These are phyloP conservation scores for Candida railenensis DNA, from an alignment of 805 yeast species.

Conservation along the genomic window DNA sequence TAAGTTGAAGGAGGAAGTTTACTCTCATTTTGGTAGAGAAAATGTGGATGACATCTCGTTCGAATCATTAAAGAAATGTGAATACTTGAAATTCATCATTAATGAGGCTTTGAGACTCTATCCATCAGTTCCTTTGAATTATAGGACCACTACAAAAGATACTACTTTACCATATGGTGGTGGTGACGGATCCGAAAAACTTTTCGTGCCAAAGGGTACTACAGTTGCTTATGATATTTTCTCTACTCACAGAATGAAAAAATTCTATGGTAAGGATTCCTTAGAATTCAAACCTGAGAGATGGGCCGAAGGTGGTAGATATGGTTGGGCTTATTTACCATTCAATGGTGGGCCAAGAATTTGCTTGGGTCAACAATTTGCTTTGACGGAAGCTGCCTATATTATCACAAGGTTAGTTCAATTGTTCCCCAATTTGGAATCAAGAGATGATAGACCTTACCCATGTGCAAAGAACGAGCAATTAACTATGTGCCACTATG, in stretches of 20 bases:
- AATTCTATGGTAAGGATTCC: conserved; percentile 45
- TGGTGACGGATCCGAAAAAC: conserved; percentile 33
- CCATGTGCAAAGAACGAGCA: conserved; percentile 31
- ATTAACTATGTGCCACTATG: conserved; percentile 26
- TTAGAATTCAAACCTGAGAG: conserved; percentile 47
- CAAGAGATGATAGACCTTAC: conserved; percentile 18
- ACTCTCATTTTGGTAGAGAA: conserved; percentile 23
- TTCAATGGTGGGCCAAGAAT: conserved; percentile 58
- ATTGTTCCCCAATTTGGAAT: conserved; percentile 20
- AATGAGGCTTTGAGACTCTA: conserved; percentile 33
- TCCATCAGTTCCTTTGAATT: conserved; percentile 34
- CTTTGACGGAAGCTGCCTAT: conserved; percentile 51
- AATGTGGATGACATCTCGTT: conserved; percentile 24
- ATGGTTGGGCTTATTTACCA: conserved; percentile 51
- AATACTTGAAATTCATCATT: conserved; percentile 27
- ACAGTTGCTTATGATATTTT: conserved; percentile 38
- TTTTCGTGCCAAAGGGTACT: conserved; percentile 44
- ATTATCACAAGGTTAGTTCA: conserved; percentile 35
- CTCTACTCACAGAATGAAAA: conserved; percentile 41
- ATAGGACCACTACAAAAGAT: conserved; percentile 27
- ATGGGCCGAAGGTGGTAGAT: conserved; percentile 38
- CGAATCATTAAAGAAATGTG: conserved; percentile 33
- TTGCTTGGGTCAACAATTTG: conserved; percentile 57
- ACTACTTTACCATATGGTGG: conserved; percentile 38
- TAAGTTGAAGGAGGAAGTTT: conserved; percentile 26